A percentile compares a stretch with the other conserved stretches of the same genome.
Evolutionary conservation across 2,329 filamentous ascomycete genomes (phyloP).

Genomic region (Fusarium tupiense): DNA sequence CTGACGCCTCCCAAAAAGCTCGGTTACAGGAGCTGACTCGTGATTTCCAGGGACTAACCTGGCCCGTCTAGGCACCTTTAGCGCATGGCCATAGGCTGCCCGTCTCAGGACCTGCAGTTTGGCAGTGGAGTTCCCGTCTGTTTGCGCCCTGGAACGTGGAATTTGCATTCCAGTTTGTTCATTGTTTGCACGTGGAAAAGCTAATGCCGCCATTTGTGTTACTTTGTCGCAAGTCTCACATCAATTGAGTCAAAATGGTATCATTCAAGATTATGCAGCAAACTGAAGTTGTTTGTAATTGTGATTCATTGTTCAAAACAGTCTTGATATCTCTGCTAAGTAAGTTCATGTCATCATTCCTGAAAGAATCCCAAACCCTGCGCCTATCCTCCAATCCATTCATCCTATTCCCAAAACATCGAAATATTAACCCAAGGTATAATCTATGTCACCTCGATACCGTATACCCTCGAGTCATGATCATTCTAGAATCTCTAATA

Average conservation of each 20-base stretch:
- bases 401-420: background rate
- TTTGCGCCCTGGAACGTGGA: conserved; percentile 7
- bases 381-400: background rate
- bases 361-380: background rate
- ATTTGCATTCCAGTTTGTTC: conserved; percentile 2
- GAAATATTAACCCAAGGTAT: conserved; percentile 3
- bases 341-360: conserved; percentile 13
- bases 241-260: background rate
- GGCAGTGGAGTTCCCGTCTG: background rate
- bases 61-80: conserved; percentile 5
- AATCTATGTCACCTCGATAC: conserved; percentile 19
- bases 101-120: background rate
- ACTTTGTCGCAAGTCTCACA: background rate
- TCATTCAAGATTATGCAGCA: background rate
- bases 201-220: conserved; percentile 5
- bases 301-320: conserved; percentile 9
- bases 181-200: conserved; percentile 21
- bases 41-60: conserved; percentile 10
- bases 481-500: conserved; percentile 13
- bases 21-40: conserved; percentile 23
- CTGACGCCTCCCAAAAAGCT: conserved; percentile 20
- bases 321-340: conserved; percentile 25
- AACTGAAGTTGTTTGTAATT: background rate
- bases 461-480: conserved; percentile 27
- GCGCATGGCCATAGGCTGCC: background rate